Evolutionary conservation across 2,329 filamentous ascomycete species (phyloP), one percentile per base, ranked within the genome.

Genomic region (Acrocalymma vagum): DNA sequence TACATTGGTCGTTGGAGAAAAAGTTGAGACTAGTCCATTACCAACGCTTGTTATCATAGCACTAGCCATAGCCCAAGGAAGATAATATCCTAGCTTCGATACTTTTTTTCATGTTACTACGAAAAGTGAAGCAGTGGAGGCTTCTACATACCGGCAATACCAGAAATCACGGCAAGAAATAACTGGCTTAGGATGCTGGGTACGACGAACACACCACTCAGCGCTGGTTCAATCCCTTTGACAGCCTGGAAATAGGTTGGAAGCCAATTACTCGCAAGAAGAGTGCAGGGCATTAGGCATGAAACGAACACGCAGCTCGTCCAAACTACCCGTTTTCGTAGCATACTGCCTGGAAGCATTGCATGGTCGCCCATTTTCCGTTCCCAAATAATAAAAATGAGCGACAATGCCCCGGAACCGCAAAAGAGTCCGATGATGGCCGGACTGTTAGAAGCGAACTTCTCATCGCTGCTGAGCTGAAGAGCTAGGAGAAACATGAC

Each of bases 161-260:
- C 62, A 1, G 52, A 48, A 0, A 43, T n/a, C 1, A 65, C 18
- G 3, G 53, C 47, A n/a, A 55, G 33, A 0, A 61, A 17, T 15
- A 65, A 18, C 22, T 57, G 51, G 9, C 47, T 47, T 18, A 72
- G 26, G 6, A 65, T 73, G 17, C 58, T 60, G 1, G 72, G 72
- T 3, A 75, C 53, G 16, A 70, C 48, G 11, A 69, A 55, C 0
- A 74, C 62, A 3, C 72, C 73, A 34, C 69, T 72, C 42, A 70
- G 60, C 5, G 70, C 45, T 0, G 72, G 67, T 0, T 62, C 55
- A 8, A 62, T 60, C 6, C 63, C 58, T 14, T 56, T 62, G 6
- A 76, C 66, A 4, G 65, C 60, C 32, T 76, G 74, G 38, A 75
- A 75, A 38, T 71, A 76, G 1, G 73, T 52, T n/a, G 60, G 62